Percentiles rank a stretch among this genome's conserved stretches.
phyloP scores from a whole-genome alignment of 2,329 filamentous ascomycete genomes.

The Fusarium sp. region DNA sequence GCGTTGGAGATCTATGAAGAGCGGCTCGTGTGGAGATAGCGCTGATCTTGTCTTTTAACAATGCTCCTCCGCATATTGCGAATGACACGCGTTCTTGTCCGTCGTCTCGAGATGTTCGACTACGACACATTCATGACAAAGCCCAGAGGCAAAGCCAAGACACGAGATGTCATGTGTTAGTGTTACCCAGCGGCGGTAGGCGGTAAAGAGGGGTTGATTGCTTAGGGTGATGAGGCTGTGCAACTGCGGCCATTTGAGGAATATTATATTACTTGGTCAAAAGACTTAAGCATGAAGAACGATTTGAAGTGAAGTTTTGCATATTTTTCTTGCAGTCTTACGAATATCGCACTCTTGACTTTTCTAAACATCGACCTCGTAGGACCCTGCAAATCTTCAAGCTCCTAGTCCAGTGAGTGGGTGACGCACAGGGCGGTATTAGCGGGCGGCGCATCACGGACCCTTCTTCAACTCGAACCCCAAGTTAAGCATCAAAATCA shows the following conservation, averaged over 20 bases:
- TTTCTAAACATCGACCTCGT: constrained; percentile 7
- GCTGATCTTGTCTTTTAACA: constrained; percentile 8
- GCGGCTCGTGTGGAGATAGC: constrained; percentile 9
- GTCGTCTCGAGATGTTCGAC: not conserved
- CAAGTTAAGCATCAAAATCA: constrained; percentile 5
- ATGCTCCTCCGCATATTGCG: not conserved
- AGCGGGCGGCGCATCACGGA: constrained; percentile 38
- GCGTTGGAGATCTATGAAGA: constrained; percentile 11
- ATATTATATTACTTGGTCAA: constrained; percentile 1
- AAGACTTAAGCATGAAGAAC: not conserved
- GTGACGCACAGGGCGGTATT: constrained; percentile 44
- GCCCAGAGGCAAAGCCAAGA: constrained; percentile 29
- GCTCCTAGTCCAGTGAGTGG: constrained; percentile 21
- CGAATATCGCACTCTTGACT: not conserved
- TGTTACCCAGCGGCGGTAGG: constrained; percentile 4
- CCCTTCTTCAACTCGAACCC: constrained; percentile 31
- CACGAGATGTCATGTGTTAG: constrained; percentile 34
- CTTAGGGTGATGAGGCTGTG: constrained; percentile 49
- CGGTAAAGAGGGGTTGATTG: constrained; percentile 45
- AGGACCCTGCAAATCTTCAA: constrained; percentile 33
- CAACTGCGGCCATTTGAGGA: constrained; percentile 33
- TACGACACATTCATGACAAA: constrained; percentile 12
- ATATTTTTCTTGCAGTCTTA: not conserved
- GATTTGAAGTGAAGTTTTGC: not conserved
- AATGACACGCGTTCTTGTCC: constrained; percentile 23